Evolutionary conservation across 768 basidiomycete genomes (phyloP).

Genomic region (Inosperma sp.): DNA sequence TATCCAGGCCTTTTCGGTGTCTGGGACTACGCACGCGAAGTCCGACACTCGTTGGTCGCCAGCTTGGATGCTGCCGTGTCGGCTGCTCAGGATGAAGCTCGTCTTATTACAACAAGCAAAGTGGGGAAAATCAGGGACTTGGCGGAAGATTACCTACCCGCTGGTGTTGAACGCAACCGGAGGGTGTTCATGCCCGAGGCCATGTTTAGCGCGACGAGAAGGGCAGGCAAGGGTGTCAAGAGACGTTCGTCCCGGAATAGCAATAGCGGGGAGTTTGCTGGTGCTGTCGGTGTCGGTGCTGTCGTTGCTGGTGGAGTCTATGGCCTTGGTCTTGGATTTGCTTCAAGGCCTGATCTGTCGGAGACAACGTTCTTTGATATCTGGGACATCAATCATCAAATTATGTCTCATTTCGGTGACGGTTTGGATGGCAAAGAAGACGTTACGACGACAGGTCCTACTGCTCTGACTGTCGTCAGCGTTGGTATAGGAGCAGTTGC

Average conservation of each 20-base stretch:
- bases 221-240: constrained; percentile 38
- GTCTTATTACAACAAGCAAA: constrained; percentile 56
- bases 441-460: constrained; percentile 44
- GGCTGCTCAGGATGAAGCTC: constrained; percentile 79
- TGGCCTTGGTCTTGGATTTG: constrained; percentile 80
- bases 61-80: constrained; percentile 79
- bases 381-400: constrained; percentile 79
- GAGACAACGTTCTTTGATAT: constrained; percentile 81
- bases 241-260: constrained; percentile 33
- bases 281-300: constrained; percentile 76
- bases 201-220: constrained; percentile 75
- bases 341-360: constrained; percentile 69
- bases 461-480: constrained; percentile 66
- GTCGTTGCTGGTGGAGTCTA: too few species aligned
- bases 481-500: constrained; percentile 83
- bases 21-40: constrained; percentile 83
- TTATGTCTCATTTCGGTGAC: constrained; percentile 67
- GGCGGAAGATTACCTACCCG: constrained; percentile 74
- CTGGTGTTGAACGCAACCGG: constrained; percentile 72
- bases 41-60: constrained; percentile 68
- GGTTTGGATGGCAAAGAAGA: constrained; percentile 36
- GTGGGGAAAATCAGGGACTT: constrained; percentile 64
- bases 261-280: constrained; percentile 46
- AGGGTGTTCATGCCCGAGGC: constrained; percentile 95
- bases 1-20: constrained; percentile 81